A percentile compares a stretch with the other conserved stretches of the same genome.
Conservation (phyloP, 805 yeast species). For the Wickerhamomyces tratensis region DNA sequence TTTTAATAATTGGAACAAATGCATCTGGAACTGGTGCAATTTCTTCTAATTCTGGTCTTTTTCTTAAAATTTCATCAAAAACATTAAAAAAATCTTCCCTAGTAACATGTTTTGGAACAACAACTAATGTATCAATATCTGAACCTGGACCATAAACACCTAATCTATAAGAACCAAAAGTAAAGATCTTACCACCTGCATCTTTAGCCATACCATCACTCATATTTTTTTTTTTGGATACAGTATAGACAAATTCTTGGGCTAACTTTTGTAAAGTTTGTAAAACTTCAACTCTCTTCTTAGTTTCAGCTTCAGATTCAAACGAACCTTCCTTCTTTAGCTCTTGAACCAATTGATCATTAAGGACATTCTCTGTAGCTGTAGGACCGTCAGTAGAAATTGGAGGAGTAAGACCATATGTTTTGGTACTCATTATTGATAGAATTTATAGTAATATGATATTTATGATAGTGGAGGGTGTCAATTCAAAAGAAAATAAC, state of each 20-base stretch:
- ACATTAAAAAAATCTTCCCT: constrained; percentile 85
- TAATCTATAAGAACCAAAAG: constrained; percentile 87
- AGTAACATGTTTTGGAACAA: constrained; percentile 91
- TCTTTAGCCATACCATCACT: constrained; percentile 95
- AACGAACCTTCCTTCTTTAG: constrained; percentile 79
- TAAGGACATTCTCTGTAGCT: constrained; percentile 63
- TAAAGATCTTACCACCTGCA: constrained; percentile 97
- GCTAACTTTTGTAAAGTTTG: constrained; percentile 62
- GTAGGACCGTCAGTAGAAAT: constrained; percentile 83
- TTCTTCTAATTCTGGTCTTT: constrained; percentile 79
- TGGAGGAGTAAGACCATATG: constrained; percentile 35
- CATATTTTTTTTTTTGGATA: constrained; percentile 79
- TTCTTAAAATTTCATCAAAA: constrained; percentile 59
- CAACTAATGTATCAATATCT: constrained; percentile 95
- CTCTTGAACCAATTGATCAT: constrained; percentile 70
- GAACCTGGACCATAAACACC: constrained; percentile 99
- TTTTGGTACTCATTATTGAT: constrained; percentile 4
- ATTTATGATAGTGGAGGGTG: too few species aligned
- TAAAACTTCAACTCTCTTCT: constrained; percentile 69
- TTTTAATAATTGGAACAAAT: constrained; percentile 91
- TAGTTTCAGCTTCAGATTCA: constrained; percentile 79
- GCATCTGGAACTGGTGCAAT: constrained; percentile 94
- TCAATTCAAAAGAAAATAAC: too few species aligned
- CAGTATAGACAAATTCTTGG: constrained; percentile 74
- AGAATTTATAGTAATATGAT: too few species aligned